Conservation (phyloP, 1,284 basidiomycete species). For the Anthracocystis walkeri region DNA sequence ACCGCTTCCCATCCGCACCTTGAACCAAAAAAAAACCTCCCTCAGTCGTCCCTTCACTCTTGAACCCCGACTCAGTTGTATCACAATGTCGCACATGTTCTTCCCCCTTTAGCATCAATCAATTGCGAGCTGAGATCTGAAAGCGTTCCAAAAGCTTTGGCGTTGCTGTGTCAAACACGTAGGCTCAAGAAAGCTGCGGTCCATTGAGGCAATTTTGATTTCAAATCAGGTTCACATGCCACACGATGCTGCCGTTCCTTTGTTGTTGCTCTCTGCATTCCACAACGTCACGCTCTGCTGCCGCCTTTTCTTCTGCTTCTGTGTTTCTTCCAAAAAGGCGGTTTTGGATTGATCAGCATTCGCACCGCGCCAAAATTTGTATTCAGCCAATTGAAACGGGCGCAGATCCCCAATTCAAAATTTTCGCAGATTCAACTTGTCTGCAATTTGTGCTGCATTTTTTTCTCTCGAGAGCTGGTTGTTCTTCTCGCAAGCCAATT, state of each 20-base stretch:
- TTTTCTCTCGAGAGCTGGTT: neutral
- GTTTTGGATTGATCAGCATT: conserved; percentile 2
- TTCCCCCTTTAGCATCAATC: neutral
- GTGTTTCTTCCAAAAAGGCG: neutral
- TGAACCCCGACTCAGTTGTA: neutral
- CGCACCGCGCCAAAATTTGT: conserved; percentile 13
- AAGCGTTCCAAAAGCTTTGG: neutral
- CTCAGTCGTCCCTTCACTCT: neutral
- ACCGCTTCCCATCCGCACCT: neutral
- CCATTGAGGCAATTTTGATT: conserved; percentile 31
- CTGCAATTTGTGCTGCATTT: neutral
- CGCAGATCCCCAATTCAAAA: conserved; percentile 23
- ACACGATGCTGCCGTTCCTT: conserved; percentile 1
- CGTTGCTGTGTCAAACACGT: neutral
- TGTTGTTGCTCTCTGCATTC: neutral
- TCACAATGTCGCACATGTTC: neutral
- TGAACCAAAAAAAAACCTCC: neutral
- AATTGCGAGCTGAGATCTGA: neutral
- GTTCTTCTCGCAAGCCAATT: conserved; percentile 7
- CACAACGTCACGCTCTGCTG: conserved; percentile 2
- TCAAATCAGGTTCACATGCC: conserved; percentile 19
- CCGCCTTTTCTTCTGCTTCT: neutral
- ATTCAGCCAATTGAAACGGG: conserved; percentile 2
- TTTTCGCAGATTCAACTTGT: conserved; percentile 2
- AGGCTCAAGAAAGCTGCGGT: neutral